A percentile compares a stretch with the other conserved stretches of the same genome.
Conservation (phyloP, 768 basidiomycete species). For the Pholiota microspora region DNA sequence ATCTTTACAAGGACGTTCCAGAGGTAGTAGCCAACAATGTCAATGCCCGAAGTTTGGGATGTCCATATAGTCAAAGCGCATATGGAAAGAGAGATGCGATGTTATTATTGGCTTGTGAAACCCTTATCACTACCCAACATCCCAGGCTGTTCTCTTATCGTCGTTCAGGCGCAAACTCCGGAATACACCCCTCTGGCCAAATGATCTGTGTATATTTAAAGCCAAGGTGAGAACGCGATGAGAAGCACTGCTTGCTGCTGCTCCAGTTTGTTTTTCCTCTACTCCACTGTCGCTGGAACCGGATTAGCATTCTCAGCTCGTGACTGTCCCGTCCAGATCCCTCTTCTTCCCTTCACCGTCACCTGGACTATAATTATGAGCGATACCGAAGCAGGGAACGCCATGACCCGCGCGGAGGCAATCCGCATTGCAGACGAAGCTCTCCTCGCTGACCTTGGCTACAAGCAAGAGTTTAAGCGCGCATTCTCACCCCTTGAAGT, state of each 20-base stretch:
- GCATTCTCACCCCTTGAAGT: conserved; percentile 52
- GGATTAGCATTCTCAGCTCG: neutral
- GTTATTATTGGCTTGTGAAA: neutral
- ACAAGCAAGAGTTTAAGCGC: conserved; percentile 54
- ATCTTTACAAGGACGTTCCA: neutral
- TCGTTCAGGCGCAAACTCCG: neutral
- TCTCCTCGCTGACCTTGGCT: conserved; percentile 37
- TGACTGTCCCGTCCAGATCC: no score
- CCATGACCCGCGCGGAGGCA: conserved; percentile 12
- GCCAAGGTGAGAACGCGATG: neutral
- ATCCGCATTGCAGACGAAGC: conserved; percentile 32
- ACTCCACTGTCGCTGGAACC: neutral
- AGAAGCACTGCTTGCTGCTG: neutral
- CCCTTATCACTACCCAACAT: neutral
- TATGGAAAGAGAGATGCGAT: neutral
- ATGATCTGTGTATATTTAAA: neutral
- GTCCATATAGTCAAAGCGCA: neutral
- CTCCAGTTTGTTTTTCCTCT: neutral
- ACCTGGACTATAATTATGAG: neutral
- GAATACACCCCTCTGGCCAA: neutral
- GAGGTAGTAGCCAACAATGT: neutral
- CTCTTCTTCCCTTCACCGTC: neutral
- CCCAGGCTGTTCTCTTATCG: neutral
- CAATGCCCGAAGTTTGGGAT: neutral
- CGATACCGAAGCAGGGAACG: conserved; percentile 3